Evolutionary conservation across 768 basidiomycete genomes (phyloP).

Genomic region (Calvatia gigantea): DNA sequence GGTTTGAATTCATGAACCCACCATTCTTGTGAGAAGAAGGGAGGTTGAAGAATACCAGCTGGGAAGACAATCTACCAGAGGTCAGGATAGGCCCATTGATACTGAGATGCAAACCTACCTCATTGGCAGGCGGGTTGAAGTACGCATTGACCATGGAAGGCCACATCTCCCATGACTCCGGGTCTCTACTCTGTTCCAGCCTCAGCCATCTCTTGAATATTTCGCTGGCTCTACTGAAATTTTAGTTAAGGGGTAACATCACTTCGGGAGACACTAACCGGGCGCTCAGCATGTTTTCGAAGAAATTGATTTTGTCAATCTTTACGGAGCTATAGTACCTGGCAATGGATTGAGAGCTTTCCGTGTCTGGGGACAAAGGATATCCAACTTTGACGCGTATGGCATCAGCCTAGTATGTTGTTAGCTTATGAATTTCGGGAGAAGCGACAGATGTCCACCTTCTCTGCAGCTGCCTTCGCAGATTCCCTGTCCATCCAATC

Average conservation of each 20-base stretch:
- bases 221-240: conserved; percentile 45
- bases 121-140: conserved; percentile 83
- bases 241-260: not conserved
- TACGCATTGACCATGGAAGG: conserved; percentile 88
- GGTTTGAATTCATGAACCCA: conserved; percentile 24
- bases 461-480: conserved; percentile 76
- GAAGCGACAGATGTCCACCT: conserved; percentile 41
- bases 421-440: conserved; percentile 8
- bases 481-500: conserved; percentile 93
- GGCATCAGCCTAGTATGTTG: conserved; percentile 56
- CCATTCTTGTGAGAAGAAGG: conserved; percentile 86
- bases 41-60: conserved; percentile 90
- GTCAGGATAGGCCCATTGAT: not conserved
- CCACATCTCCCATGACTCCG: conserved; percentile 82
- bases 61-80: conserved; percentile 84
- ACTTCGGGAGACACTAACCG: conserved; percentile 31
- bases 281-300: conserved; percentile 76
- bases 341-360: conserved; percentile 61
- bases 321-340: conserved; percentile 72
- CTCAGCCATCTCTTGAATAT: conserved; percentile 69
- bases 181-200: conserved; percentile 66
- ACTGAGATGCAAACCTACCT: conserved; percentile 41
- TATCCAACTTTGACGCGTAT: conserved; percentile 93
- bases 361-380: conserved; percentile 83
- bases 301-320: conserved; percentile 68